A percentile compares a stretch with the other conserved stretches of the same genome.
These are phyloP conservation scores for Penicillium glabrum DNA, from an alignment of 2,329 filamentous ascomycete species.

Conservation along the genomic window DNA sequence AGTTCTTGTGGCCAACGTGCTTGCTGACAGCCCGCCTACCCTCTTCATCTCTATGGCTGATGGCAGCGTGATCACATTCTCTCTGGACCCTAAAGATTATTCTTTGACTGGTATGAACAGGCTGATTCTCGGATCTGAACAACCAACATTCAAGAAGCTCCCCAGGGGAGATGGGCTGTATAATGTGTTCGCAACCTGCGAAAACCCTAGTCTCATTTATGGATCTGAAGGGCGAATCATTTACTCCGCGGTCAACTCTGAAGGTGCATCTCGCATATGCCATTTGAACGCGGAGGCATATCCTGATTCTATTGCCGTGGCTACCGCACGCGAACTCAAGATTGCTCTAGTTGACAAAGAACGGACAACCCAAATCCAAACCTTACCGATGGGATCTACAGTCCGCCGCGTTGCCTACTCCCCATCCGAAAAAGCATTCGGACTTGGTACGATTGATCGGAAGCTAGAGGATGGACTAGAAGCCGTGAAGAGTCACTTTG, in stretches of 20 bases:
- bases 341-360: conserved; percentile 81
- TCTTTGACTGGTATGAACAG: conserved; percentile 72
- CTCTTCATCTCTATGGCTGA: conserved; percentile 90
- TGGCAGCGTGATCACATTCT: conserved; percentile 83
- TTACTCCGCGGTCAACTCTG: conserved; percentile 90
- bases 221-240: conserved; percentile 82
- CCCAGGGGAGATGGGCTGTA: conserved; percentile 66
- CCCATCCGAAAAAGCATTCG: conserved; percentile 74
- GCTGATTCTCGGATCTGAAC: conserved; percentile 80
- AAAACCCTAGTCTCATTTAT: conserved; percentile 93
- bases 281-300: conserved; percentile 80
- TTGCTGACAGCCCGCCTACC: conserved; percentile 67
- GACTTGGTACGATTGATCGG: conserved; percentile 79
- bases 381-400: conserved; percentile 75
- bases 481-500: conserved; percentile 74
- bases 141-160: conserved; percentile 76
- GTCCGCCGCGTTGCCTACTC: conserved; percentile 87
- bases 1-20: conserved; percentile 74
- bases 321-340: conserved; percentile 72
- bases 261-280: conserved; percentile 78
- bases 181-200: conserved; percentile 89
- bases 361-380: conserved; percentile 82
- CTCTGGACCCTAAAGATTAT: conserved; percentile 62
- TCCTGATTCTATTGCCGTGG: conserved; percentile 76
- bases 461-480: conserved; percentile 71